Evolutionary conservation across 228 moss, liverwort and hornwort species (phyloP).

Genomic region (Sphagnum fallax): DNA sequence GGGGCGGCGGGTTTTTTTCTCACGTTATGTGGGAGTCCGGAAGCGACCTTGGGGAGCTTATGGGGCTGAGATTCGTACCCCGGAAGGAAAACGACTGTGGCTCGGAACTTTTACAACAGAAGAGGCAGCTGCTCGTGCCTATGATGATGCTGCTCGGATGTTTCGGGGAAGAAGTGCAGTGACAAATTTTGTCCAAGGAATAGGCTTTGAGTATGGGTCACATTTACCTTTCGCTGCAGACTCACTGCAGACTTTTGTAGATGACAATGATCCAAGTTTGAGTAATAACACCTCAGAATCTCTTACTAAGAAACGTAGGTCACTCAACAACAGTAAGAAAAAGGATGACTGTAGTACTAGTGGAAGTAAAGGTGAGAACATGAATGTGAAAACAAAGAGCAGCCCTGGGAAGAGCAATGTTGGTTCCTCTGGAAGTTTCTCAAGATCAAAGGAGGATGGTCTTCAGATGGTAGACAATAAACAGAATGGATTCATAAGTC

Average conservation of each 20-base stretch:
- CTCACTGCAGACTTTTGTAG: conserved; percentile 33
- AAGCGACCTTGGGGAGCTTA: conserved; percentile 99
- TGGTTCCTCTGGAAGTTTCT: too few species aligned
- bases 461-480: too few species aligned
- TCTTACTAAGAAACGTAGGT: conserved; percentile 45
- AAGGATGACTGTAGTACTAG: conserved; percentile 14
- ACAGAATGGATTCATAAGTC: too few species aligned
- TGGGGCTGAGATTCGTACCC: conserved; percentile 96
- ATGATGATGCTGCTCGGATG: conserved; percentile 84
- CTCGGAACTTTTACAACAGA: conserved; percentile 93
- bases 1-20: conserved; percentile 75
- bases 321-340: conserved; percentile 33
- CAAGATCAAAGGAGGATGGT: too few species aligned
- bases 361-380: neutral
- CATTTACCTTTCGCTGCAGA: conserved; percentile 34
- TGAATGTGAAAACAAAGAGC: neutral
- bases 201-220: conserved; percentile 40
- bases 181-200: conserved; percentile 77
- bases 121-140: conserved; percentile 91
- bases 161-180: conserved; percentile 92
- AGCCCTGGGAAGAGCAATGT: neutral
- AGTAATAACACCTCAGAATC: conserved; percentile 9
- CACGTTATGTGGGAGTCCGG: conserved; percentile 90
- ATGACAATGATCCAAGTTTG: conserved; percentile 24
- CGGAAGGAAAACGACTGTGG: conserved; percentile 91